These are phyloP conservation scores for Wickerhamiella brachini DNA, from an alignment of 805 yeast genomes.

Conservation along the genomic window DNA sequence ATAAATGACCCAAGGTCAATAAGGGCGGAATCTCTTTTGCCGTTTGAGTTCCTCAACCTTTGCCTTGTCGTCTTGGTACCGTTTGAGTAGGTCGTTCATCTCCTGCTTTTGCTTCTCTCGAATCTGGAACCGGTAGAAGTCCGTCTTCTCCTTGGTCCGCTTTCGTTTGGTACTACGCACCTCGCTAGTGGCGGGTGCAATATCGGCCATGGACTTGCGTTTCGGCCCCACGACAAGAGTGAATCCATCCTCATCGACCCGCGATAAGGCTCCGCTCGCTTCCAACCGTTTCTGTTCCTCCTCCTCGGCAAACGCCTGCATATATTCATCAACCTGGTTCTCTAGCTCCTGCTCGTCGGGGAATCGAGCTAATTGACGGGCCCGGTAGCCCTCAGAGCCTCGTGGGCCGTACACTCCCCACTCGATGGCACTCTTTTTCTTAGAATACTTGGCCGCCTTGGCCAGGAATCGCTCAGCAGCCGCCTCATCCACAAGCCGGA, in stretches of 20 bases:
- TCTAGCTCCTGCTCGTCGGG: constrained; percentile 39
- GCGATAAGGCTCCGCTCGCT: constrained; percentile 24
- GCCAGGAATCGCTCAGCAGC: constrained; percentile 50
- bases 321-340: constrained; percentile 41
- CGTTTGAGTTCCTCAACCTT: constrained; percentile 66
- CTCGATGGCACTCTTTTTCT: constrained; percentile 11
- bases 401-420: constrained; percentile 30
- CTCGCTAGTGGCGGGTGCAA: constrained; percentile 19
- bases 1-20: constrained; percentile 30
- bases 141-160: constrained; percentile 60
- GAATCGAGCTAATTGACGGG: constrained; percentile 20
- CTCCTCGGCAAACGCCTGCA: constrained; percentile 52
- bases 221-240: constrained; percentile 80
- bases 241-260: constrained; percentile 89
- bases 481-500: constrained; percentile 60
- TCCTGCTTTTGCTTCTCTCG: constrained; percentile 87
- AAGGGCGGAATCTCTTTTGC: constrained; percentile 75
- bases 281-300: constrained; percentile 38
- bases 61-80: constrained; percentile 85
- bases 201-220: constrained; percentile 64
- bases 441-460: constrained; percentile 41
- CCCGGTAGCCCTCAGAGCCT: constrained; percentile 30
- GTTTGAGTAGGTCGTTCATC: constrained; percentile 70
- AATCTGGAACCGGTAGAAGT: constrained; percentile 91
- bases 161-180: constrained; percentile 12